Evolutionary conservation across 345 rosid species (phyloP).

Genomic region (Corymbia maculata): DNA sequence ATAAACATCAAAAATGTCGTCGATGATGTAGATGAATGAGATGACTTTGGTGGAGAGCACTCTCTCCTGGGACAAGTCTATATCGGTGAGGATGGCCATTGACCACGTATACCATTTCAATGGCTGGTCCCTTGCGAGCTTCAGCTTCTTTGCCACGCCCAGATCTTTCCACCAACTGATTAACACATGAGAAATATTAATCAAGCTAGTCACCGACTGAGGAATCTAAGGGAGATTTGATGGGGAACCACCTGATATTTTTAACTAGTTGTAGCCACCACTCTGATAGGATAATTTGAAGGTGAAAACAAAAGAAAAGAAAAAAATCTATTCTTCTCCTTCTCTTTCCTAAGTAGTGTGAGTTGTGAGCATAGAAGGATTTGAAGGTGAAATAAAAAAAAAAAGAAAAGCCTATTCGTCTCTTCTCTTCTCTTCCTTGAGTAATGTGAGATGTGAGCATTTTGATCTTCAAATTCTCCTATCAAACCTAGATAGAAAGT

Average conservation of each 20-base stretch:
- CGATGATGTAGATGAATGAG: slow-evolving; percentile 2
- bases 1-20: slow-evolving; percentile 5
- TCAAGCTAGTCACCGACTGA: background rate
- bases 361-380: no score
- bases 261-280: background rate
- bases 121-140: slow-evolving; percentile 1
- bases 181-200: background rate
- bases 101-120: slow-evolving; percentile 10
- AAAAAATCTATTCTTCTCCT: no score
- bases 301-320: no score
- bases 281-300: background rate
- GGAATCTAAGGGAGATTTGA: background rate
- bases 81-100: background rate
- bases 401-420: no score
- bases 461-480: no score
- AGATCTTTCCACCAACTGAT: slow-evolving; percentile 4
- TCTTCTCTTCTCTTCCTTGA: no score
- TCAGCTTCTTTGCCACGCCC: background rate
- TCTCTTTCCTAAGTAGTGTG: no score
- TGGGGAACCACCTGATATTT: background rate
- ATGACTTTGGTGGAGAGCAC: background rate
- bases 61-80: background rate
- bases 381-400: no score
- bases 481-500: background rate
- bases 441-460: no score